Conservation (phyloP, 2,329 filamentous ascomycete genomes). For the Bipolaris sorokiniana region DNA sequence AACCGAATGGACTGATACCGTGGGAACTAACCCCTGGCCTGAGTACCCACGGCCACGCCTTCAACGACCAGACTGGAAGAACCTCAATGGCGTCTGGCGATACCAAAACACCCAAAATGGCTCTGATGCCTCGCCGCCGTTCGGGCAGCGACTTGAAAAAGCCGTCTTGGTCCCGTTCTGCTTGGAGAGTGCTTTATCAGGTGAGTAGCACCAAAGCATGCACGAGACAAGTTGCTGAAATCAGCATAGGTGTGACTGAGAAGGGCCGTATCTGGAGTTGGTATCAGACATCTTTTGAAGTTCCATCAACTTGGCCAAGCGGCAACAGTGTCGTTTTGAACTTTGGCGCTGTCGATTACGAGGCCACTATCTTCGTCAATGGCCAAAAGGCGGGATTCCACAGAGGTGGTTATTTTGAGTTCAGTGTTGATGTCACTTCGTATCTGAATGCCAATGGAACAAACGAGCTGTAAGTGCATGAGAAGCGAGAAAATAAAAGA, state of each 20-base stretch:
- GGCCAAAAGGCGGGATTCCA: conserved; percentile 60
- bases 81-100: conserved; percentile 65
- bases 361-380: conserved; percentile 65
- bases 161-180: conserved; percentile 61
- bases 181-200: conserved; percentile 61
- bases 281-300: conserved; percentile 59
- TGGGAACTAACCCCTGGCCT: conserved; percentile 62
- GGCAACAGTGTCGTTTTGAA: conserved; percentile 57
- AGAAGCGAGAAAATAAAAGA: not conserved
- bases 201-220: conserved; percentile 31
- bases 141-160: conserved; percentile 50
- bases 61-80: conserved; percentile 61
- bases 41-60: conserved; percentile 65
- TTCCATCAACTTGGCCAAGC: conserved; percentile 56
- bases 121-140: conserved; percentile 53
- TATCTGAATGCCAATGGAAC: conserved; percentile 49
- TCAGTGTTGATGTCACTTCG: conserved; percentile 65
- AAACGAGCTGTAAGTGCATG: conserved; percentile 60
- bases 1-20: conserved; percentile 59
- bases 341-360: conserved; percentile 66
- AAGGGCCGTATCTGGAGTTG: conserved; percentile 51
- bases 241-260: conserved; percentile 50
- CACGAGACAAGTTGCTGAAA: conserved; percentile 49
- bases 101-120: conserved; percentile 54
- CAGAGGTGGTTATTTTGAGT: conserved; percentile 67